phyloP scores from a whole-genome alignment of 176 grass and related monocot species.

The Zea luxurians region DNA sequence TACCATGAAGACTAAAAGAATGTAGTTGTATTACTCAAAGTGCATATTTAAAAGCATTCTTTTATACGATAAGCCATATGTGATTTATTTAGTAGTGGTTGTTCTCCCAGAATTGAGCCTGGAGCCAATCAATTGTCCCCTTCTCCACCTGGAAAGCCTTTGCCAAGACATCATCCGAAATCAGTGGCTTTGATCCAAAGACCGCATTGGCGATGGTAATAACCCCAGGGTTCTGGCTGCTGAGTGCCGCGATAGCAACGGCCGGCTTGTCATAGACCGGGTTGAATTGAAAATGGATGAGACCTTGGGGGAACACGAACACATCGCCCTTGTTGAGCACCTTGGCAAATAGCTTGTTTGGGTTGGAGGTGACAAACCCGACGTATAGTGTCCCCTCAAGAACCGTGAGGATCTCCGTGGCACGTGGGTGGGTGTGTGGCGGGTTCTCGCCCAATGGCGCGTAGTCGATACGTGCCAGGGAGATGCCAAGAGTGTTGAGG shows the following conservation, averaged over 20 bases:
- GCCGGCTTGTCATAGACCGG: not conserved
- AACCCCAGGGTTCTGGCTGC: slow-evolving; percentile 33
- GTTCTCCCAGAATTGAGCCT: slow-evolving; percentile 6
- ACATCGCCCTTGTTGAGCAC: slow-evolving; percentile 43
- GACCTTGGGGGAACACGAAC: slow-evolving; percentile 37
- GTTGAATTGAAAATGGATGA: slow-evolving; percentile 44
- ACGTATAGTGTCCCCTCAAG: slow-evolving; percentile 43
- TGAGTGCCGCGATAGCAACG: slow-evolving; percentile 1
- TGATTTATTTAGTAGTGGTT: not conserved
- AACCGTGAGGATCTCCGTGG: slow-evolving; percentile 32
- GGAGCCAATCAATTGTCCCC: too few species aligned
- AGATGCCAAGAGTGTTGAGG: slow-evolving; percentile 6
- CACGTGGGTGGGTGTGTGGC: slow-evolving; percentile 39
- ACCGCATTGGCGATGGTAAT: slow-evolving; percentile 32
- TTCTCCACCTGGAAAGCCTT: too few species aligned
- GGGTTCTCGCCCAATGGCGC: slow-evolving; percentile 10
- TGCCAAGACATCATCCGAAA: not conserved
- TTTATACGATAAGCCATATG: too few species aligned
- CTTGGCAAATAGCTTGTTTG: slow-evolving; percentile 39
- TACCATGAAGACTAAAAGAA: too few species aligned
- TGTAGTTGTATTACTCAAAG: too few species aligned
- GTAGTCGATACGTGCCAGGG: not conserved
- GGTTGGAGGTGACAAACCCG: slow-evolving; percentile 40
- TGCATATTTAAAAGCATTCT: too few species aligned
- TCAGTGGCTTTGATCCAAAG: slow-evolving; percentile 40